Base-by-base conservation (phyloP, 441 rosid genomes). In the Populus trichocarpa region DNA sequence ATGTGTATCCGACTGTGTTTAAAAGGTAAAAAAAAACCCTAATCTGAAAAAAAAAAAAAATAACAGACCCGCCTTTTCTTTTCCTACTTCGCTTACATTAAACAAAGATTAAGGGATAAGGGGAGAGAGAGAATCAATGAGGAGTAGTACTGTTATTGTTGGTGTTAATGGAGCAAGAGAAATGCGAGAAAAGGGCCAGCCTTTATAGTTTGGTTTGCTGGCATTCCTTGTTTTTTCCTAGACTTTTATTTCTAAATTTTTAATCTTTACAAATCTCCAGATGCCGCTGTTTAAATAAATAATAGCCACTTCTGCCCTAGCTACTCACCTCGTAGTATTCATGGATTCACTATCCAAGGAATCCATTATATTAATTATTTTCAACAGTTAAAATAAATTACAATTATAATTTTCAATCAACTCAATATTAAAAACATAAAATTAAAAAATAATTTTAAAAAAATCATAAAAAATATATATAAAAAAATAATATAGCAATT, bases 121-220 rank as follows among this genome's bases (percentile, higher is more conserved):
- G 11, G 1, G 28, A 10, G 33, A 72, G 20, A n/a, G 36, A 64
- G 38, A 65, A 22, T 8, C 13, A 8, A 5, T 13, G 5, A 13
- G 10, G n/a, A 63, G 23, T 7, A 16, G 16, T 64, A 14, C n/a
- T 38, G 22, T 53, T 61, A 36, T 10, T 10, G 25, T 8, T 8
- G 59, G 40, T 16, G 78, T 22, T 3, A 33, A 22, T 76, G 57
- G 66, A 6, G 23, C n/a, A 13, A 63, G 32, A 20, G 22, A 18
- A 12, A n/a, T 50, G 9, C 28, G 5, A 68, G 6, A 1, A 6
- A 0, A 46, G 28, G 36, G 25, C 53, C 11, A 26, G 11, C 25
- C 9, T 38, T 35, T 38, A 5, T 1, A 10, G 38, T 57, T 33
- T 75, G 72, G 72, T 75, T 68, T 75, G 73, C 73, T 76, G 79